Percentiles rank a stretch among this genome's conserved stretches.
These are phyloP conservation scores for Clarireedia paspali DNA, from an alignment of 2,329 filamentous ascomycete species.

Conservation along the genomic window DNA sequence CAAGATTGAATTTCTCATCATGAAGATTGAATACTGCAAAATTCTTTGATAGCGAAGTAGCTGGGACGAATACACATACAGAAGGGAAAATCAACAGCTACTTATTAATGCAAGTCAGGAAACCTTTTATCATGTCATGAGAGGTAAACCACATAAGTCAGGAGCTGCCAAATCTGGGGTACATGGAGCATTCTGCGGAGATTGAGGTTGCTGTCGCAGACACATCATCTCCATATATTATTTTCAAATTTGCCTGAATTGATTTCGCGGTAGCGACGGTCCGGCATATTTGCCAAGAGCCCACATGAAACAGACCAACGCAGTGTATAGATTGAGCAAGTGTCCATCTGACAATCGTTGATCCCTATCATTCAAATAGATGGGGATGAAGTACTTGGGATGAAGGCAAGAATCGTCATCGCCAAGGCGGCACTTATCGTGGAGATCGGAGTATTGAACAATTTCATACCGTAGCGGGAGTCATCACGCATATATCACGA, in stretches of 20 bases:
- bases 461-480: too few relatives aligned
- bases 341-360: not conserved
- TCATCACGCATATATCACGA: too few relatives aligned
- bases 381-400: too few relatives aligned
- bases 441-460: too few relatives aligned
- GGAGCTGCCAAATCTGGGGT: not conserved
- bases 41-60: not conserved
- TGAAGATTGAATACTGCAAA: not conserved
- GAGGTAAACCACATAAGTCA: not conserved
- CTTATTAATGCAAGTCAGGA: not conserved
- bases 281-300: not conserved
- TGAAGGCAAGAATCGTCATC: too few relatives aligned
- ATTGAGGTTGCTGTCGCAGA: not conserved
- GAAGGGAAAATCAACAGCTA: not conserved
- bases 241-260: conserved; percentile 6
- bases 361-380: too few relatives aligned
- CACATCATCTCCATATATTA: not conserved
- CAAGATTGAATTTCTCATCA: not conserved
- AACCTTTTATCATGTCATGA: not conserved
- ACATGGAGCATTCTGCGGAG: not conserved
- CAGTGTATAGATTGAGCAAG: not conserved
- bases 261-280: conserved; percentile 1
- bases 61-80: not conserved
- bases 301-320: not conserved
- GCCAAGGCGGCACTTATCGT: too few relatives aligned